These are phyloP conservation scores for Schizonepeta tenuifolia DNA, from an alignment of 257 asterid genomes.

Conservation along the genomic window DNA sequence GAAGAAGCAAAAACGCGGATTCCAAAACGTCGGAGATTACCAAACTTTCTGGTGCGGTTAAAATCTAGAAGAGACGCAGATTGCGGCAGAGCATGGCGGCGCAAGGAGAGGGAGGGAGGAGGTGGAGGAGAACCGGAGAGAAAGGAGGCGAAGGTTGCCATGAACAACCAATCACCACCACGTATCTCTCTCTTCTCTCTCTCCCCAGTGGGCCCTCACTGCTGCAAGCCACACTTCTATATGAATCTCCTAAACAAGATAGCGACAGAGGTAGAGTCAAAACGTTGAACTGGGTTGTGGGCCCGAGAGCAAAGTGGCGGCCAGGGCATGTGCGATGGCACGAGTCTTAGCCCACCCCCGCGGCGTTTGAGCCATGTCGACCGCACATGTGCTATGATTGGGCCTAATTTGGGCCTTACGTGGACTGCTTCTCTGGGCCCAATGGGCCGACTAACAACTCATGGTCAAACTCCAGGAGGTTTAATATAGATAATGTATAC, in stretches of 20 bases:
- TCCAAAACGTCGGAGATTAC: conserved; percentile 32
- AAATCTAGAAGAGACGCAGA: conserved; percentile 32
- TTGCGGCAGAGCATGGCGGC: conserved; percentile 30
- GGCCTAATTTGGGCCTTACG: conserved; percentile 33
- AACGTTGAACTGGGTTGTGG: conserved; percentile 27
- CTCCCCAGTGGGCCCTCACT: conserved; percentile 38
- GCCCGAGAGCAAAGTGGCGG: conserved; percentile 6
- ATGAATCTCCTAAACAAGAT: conserved; percentile 24
- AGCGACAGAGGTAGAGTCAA: conserved; percentile 32
- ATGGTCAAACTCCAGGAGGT: background rate
- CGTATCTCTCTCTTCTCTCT: conserved; percentile 41
- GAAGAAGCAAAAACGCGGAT: conserved; percentile 49
- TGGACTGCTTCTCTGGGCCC: conserved; percentile 25
- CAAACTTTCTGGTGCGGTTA: conserved; percentile 14
- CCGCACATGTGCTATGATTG: conserved; percentile 30
- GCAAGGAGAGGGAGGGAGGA: conserved; percentile 32
- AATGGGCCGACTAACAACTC: conserved; percentile 31
- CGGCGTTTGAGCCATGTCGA: conserved; percentile 28
- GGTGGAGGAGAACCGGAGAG: conserved; percentile 47
- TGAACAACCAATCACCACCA: conserved; percentile 54
- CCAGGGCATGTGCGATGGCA: conserved; percentile 42
- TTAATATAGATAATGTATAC: too few species aligned
- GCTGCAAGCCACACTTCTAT: conserved; percentile 33
- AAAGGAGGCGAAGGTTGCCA: conserved; percentile 77
- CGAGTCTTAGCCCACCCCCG: conserved; percentile 31